Evolutionary conservation across 73 alveolate species (phyloP).

Genomic region (Stentor roeselii): DNA sequence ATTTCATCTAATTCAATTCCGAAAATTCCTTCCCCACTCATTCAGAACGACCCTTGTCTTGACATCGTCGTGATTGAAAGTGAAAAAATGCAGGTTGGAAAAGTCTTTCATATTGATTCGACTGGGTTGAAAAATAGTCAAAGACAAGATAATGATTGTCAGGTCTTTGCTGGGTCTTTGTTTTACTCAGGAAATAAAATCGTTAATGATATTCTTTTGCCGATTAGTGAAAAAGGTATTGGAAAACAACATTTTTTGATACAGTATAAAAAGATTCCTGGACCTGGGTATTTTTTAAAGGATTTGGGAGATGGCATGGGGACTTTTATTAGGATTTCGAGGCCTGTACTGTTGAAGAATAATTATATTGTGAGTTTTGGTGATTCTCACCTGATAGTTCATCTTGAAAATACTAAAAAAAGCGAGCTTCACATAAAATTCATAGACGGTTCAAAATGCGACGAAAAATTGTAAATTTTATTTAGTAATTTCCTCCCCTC

Average conservation of each 20-base stretch:
- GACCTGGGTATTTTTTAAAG: slow-evolving; percentile 51
- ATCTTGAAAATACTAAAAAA: slow-evolving; percentile 37
- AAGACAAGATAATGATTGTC: background rate
- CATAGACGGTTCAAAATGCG: slow-evolving; percentile 45
- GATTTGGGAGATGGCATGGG: slow-evolving; percentile 78
- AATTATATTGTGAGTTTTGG: slow-evolving; percentile 47
- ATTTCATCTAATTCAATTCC: no score
- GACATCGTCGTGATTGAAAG: background rate
- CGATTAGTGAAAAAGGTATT: slow-evolving; percentile 59
- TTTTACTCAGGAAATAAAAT: background rate
- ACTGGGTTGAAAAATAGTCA: background rate
- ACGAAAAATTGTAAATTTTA: slow-evolving; percentile 29
- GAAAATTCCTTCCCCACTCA: no score
- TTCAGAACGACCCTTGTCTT: no score
- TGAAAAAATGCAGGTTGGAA: background rate
- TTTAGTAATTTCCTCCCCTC: slow-evolving; percentile 34
- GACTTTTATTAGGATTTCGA: slow-evolving; percentile 53
- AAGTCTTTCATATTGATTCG: background rate
- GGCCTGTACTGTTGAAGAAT: slow-evolving; percentile 40
- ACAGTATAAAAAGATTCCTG: slow-evolving; percentile 26
- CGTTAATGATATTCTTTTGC: slow-evolving; percentile 27
- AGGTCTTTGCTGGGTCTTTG: background rate
- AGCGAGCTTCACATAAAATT: slow-evolving; percentile 36
- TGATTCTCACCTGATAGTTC: slow-evolving; percentile 49
- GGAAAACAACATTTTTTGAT: slow-evolving; percentile 61